Base-by-base conservation (phyloP, 371 early-diverging fungal genomes). In the Mucor irregularis region DNA sequence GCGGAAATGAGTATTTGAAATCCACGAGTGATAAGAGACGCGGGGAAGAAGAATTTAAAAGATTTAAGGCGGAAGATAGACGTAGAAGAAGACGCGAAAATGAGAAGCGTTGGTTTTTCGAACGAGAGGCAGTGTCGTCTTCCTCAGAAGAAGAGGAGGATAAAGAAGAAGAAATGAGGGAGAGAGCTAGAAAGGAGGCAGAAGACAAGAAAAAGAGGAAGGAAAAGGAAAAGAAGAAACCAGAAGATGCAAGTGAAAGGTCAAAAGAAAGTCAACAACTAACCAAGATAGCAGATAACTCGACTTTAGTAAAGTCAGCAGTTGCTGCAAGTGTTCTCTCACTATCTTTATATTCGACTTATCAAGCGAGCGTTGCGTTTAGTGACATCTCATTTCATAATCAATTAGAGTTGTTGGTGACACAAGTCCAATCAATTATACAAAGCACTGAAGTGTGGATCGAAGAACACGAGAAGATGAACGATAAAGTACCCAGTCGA, bases 371-470 rank as follows among this genome's bases (percentile, higher is more conserved):
- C 4, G 58, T 67, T 0, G 58, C 61, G 4, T 75, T 69, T 29
- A 78, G 77, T 13, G 78, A 74, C 11, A 61, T 81, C 5, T 66
- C 61, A 6, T 81, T 81, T 50, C 81, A 81, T 47, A 66, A 76
- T 40, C 81, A 81, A 44, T 54, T 81, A 4, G 78, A 78, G 52
- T 35, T 73, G 5, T 49, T 81, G 10, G 56, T 78, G 29, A 40
- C 43, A 2, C 81, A 81, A 31, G 76, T 81, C 13, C 63, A 75
- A 28, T 51, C 65, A 7, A 74, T 73, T n/a, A 28, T 81, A 37
- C 68, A 73, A 46, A 76, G 77, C 19, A 74, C 77, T 0, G 62
- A 71, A 22, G 68, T 75, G 14, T 83, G 84, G 84, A 78, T 76
- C n/a, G 65, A 75, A 44, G 81, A 83, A 43, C 73, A 73, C 43